Conservation (phyloP, 441 rosid species). For the Adansonia madagascariensis region DNA sequence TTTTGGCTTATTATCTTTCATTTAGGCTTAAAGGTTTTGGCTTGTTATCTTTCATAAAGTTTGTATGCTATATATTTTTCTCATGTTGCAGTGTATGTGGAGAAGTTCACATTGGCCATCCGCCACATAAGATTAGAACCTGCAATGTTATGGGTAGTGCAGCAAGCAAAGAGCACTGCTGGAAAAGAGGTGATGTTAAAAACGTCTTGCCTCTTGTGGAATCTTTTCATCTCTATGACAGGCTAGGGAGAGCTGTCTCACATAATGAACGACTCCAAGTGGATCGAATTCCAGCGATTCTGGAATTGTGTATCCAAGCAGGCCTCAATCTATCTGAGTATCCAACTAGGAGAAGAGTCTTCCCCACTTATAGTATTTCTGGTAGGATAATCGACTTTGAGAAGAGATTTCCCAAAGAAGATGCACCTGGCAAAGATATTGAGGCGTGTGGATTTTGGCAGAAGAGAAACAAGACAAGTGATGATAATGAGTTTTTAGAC, state of each 20-base stretch:
- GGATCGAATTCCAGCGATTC: conserved; percentile 52
- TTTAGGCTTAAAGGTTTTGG: background rate
- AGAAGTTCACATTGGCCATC: conserved; percentile 55
- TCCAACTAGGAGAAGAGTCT: conserved; percentile 52
- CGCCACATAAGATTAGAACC: conserved; percentile 49
- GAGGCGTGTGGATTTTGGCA: conserved; percentile 48
- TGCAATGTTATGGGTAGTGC: conserved; percentile 45
- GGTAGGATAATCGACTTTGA: conserved; percentile 55
- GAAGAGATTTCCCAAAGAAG: conserved; percentile 51
- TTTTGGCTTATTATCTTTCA: too few relatives aligned
- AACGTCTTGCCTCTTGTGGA: conserved; percentile 46
- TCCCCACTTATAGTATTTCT: conserved; percentile 45
- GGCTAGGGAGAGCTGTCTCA: conserved; percentile 55
- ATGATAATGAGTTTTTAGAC: conserved; percentile 23
- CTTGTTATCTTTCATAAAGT: background rate
- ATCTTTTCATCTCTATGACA: conserved; percentile 58
- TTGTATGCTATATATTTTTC: conserved; percentile 9
- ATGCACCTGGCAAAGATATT: conserved; percentile 42
- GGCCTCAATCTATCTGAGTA: conserved; percentile 50
- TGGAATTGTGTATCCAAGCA: conserved; percentile 56
- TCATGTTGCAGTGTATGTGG: conserved; percentile 47
- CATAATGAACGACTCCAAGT: conserved; percentile 50
- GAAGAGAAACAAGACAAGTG: conserved; percentile 33
- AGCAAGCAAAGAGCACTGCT: conserved; percentile 48
- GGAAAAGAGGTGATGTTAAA: conserved; percentile 43